Conservation (phyloP, 2,329 filamentous ascomycete species). For the Stagonosporopsis cucurbitacearum region DNA sequence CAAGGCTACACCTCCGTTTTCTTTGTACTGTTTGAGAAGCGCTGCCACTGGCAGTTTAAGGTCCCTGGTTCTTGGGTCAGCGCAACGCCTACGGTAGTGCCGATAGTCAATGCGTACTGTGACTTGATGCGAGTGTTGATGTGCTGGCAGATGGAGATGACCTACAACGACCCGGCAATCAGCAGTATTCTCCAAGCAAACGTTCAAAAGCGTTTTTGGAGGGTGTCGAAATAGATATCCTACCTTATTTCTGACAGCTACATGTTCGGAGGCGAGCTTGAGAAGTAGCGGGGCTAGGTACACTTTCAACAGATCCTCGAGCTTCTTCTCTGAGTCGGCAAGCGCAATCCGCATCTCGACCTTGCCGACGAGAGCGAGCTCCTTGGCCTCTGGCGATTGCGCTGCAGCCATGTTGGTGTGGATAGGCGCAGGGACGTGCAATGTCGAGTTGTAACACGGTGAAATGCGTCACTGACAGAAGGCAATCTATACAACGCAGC, state of each 20-base stretch:
- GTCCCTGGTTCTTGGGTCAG: constrained; percentile 45
- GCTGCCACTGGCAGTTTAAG: constrained; percentile 84
- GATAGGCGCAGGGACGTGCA: constrained; percentile 3
- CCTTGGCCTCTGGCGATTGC: constrained; percentile 64
- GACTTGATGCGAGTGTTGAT: constrained; percentile 69
- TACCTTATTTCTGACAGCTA: constrained; percentile 79
- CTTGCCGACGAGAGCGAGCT: constrained; percentile 82
- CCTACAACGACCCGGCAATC: constrained; percentile 49
- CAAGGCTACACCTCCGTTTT: constrained; percentile 69
- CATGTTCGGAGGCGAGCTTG: constrained; percentile 83
- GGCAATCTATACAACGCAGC: constrained; percentile 25
- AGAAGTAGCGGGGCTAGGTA: constrained; percentile 84
- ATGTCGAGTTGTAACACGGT: constrained; percentile 4
- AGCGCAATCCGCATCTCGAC: constrained; percentile 85
- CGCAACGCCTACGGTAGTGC: neutral
- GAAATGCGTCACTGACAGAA: constrained; percentile 33
- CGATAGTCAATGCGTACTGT: constrained; percentile 47
- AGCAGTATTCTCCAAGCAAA: constrained; percentile 33
- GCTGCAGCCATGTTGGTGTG: constrained; percentile 41
- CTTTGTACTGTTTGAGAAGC: constrained; percentile 88
- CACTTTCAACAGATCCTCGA: constrained; percentile 76
- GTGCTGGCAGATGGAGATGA: constrained; percentile 74
- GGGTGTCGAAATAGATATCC: neutral
- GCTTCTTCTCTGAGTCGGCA: constrained; percentile 81
- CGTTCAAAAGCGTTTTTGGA: neutral